phyloP scores from a whole-genome alignment of 225 moss, liverwort and hornwort species.

The Sphagnum contortum region DNA sequence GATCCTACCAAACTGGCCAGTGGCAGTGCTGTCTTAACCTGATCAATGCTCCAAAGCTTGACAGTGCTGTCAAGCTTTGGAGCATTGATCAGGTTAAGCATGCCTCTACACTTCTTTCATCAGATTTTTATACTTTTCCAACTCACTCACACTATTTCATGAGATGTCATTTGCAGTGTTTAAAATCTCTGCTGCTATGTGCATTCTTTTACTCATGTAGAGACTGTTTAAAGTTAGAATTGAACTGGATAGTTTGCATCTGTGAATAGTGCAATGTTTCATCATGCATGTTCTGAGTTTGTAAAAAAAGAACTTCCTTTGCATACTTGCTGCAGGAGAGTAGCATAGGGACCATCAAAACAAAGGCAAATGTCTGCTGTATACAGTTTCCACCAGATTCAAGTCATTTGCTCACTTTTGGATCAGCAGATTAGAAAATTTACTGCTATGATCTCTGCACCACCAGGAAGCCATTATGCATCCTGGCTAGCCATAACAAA shows the following conservation, averaged over 20 bases:
- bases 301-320: neutral
- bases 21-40: conserved; percentile 59
- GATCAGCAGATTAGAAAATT: conserved; percentile 86
- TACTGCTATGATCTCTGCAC: conserved; percentile 86
- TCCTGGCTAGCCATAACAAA: conserved; percentile 78
- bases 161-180: too few relatives aligned
- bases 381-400: conserved; percentile 94
- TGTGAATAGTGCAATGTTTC: too few relatives aligned
- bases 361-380: conserved; percentile 94
- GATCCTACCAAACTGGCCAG: conserved; percentile 95
- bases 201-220: too few relatives aligned
- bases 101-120: too few relatives aligned
- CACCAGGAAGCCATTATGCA: conserved; percentile 66
- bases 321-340: conserved; percentile 41
- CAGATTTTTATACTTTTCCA: too few relatives aligned
- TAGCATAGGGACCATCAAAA: conserved; percentile 83
- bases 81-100: conserved; percentile 70
- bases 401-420: conserved; percentile 79
- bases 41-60: conserved; percentile 95
- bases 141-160: conserved; percentile 5
- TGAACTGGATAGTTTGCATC: too few relatives aligned
- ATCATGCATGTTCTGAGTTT: neutral
- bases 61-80: conserved; percentile 93
- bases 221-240: too few relatives aligned
- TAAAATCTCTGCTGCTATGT: too few relatives aligned